Evolutionary conservation across 352 stramenopile genomes (phyloP), one percentile per base, ranked within the genome.

Genomic region (Phytophthora melonis): DNA sequence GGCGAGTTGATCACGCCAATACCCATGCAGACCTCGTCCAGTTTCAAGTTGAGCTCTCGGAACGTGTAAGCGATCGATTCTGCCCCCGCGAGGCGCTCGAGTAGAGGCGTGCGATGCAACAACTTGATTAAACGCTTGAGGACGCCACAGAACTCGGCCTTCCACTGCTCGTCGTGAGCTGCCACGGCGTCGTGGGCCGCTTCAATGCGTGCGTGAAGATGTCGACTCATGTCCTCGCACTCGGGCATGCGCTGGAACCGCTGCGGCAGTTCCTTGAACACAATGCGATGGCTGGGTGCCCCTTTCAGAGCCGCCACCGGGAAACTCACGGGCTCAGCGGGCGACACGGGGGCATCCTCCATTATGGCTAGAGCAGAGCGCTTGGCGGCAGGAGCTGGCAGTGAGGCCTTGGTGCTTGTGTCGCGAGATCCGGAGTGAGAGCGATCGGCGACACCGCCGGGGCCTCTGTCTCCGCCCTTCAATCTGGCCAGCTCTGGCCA

Each of bases 91-190:
- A 47, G 10, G 16, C 39, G 39, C 39, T 47, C 11, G 11, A 47
- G 39, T 0, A 47, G 39, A n/a, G 39, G 43, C 18, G 1, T 50
- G 10, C 14, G 43, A 18, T 5, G 43, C 43, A 50, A 39, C 54
- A 70, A 5, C 45, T 36, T 64, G 0, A 66, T 36, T n/a, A 71
- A 66, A 1, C 32, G 18, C 19, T 16, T 27, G 27, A 57, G 36
- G 21, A 60, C 21, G 8, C 32, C 13, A 9, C 55, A 49, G n/a
- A 34, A 61, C 32, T 30, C 32, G 55, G 5, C 36, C 55, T n/a
- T 61, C 30, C 55, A 63, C 21, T 62, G 2, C 10, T 52, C 56
- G 6, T 63, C 23, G 9, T 64, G 58, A 10, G 3, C 5, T 11
- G 23, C 36, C 2, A 63, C 58, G 5, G 21, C 36, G 13, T 63